Evolutionary conservation across 768 basidiomycete genomes (phyloP).

Genomic region (Candolleomyces eurysporus): DNA sequence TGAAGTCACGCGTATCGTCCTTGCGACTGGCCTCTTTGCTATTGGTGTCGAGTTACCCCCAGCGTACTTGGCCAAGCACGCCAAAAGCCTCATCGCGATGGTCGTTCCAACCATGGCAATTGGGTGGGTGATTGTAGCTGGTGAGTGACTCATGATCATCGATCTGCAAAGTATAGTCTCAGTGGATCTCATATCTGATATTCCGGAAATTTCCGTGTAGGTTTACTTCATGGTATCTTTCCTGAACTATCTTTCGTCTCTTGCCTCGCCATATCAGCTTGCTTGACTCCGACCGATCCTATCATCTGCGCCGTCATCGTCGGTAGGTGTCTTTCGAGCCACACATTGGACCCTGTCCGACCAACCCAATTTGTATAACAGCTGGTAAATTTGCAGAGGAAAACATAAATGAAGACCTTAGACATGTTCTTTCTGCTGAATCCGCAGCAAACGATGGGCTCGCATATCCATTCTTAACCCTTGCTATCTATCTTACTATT

Average conservation of each 20-base stretch:
- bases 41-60: conserved; percentile 92
- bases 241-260: conserved; percentile 70
- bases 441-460: conserved; percentile 95
- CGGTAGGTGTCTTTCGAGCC: conserved; percentile 34
- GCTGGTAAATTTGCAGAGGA: conserved; percentile 69
- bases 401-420: conserved; percentile 72
- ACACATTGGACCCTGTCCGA: no score
- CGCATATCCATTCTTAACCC: conserved; percentile 87
- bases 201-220: conserved; percentile 28
- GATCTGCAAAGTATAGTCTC: neutral
- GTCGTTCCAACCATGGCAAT: conserved; percentile 87
- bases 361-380: conserved; percentile 18
- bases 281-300: conserved; percentile 92
- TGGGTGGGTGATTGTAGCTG: conserved; percentile 76
- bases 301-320: conserved; percentile 86
- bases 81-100: conserved; percentile 63
- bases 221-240: conserved; percentile 67
- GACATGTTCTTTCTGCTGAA: conserved; percentile 82
- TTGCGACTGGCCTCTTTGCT: conserved; percentile 90
- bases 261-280: conserved; percentile 83
- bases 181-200: neutral
- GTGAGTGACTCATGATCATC: conserved; percentile 38
- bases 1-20: conserved; percentile 84
- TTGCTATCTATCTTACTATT: conserved; percentile 82
- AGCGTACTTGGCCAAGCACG: conserved; percentile 80